phyloP scores from a whole-genome alignment of 441 rosid genomes.

The Kokia cookei region DNA sequence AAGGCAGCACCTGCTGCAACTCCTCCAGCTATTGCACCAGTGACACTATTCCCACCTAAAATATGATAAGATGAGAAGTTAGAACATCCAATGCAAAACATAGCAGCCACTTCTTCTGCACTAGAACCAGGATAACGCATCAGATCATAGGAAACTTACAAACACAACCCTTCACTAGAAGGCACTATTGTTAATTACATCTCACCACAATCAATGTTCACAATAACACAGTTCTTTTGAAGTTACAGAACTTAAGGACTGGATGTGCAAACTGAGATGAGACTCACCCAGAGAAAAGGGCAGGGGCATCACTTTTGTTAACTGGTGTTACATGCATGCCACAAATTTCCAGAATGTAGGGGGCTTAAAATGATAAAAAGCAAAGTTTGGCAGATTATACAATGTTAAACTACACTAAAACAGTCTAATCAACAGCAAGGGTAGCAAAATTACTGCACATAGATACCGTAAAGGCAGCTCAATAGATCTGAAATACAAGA shows the following conservation, averaged over 20 bases:
- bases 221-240: background rate
- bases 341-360: background rate
- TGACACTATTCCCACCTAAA: slow-evolving; percentile 60
- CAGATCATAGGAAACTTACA: background rate
- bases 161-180: background rate
- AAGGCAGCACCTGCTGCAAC: slow-evolving; percentile 93
- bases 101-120: background rate
- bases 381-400: background rate
- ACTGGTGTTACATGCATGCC: background rate
- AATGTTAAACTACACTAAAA: background rate
- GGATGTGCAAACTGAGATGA: background rate
- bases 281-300: background rate
- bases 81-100: background rate
- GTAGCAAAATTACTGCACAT: background rate
- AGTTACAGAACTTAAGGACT: background rate
- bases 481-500: background rate
- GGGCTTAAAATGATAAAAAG: background rate
- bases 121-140: background rate
- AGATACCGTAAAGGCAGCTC: background rate
- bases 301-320: background rate
- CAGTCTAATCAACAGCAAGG: background rate
- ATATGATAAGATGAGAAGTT: background rate
- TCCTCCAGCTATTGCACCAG: slow-evolving; percentile 92
- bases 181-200: background rate
- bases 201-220: background rate